Evolutionary conservation across 2,329 filamentous ascomycete genomes (phyloP).

Genomic region (Dothidotthia symphoricarpi): DNA sequence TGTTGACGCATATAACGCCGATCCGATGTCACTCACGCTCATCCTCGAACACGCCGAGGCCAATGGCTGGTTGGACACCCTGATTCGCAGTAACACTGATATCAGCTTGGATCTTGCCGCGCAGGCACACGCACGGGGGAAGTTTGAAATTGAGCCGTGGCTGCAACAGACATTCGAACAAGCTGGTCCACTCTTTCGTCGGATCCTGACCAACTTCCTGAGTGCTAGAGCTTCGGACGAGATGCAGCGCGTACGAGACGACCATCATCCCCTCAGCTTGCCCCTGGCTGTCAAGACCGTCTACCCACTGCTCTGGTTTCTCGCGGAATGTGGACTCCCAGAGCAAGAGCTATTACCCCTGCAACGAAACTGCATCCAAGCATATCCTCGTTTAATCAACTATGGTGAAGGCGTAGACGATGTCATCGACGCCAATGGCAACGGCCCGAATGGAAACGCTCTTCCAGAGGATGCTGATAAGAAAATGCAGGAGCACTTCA

Average conservation of each 20-base stretch:
- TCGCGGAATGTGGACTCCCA: conserved; percentile 57
- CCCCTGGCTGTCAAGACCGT: conserved; percentile 84
- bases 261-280: conserved; percentile 64
- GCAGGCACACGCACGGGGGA: conserved; percentile 74
- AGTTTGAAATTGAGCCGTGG: conserved; percentile 81
- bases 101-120: conserved; percentile 87
- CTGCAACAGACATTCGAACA: conserved; percentile 66
- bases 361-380: conserved; percentile 84
- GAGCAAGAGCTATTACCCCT: conserved; percentile 73
- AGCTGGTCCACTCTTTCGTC: conserved; percentile 65
- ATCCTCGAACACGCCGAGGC: conserved; percentile 79
- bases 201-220: conserved; percentile 74
- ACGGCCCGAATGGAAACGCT: conserved; percentile 76
- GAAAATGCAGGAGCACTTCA: conserved; percentile 97
- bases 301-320: conserved; percentile 72
- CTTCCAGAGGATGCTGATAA: conserved; percentile 76
- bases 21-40: conserved; percentile 64
- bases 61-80: conserved; percentile 78
- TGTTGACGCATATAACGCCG: conserved; percentile 70
- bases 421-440: conserved; percentile 84
- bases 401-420: conserved; percentile 92
- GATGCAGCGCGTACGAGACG: conserved; percentile 69
- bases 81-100: conserved; percentile 75
- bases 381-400: conserved; percentile 92
- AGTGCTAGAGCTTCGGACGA: conserved; percentile 83